A percentile compares a stretch with the other conserved stretches of the same genome.
Conservation (phyloP, 2,329 filamentous ascomycete genomes). For the Alternaria triticimaculans region DNA sequence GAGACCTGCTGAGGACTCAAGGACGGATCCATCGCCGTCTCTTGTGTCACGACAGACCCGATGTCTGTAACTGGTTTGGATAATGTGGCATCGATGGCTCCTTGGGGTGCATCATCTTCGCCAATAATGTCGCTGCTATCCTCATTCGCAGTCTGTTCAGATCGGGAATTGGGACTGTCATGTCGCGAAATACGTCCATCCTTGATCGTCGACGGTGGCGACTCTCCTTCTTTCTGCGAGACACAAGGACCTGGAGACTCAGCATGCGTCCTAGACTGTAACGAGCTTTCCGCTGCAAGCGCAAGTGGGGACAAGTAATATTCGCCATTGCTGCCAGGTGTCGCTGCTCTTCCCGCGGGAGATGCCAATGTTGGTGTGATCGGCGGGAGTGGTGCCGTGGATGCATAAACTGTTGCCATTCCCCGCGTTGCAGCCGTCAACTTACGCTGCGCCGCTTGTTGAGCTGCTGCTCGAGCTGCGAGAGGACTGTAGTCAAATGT, state of each 20-base stretch:
- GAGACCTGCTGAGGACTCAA: background rate
- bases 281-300: background rate
- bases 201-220: background rate
- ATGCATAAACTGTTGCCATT: background rate
- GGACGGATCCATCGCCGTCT: background rate
- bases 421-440: background rate
- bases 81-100: background rate
- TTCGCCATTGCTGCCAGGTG: background rate
- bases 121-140: background rate
- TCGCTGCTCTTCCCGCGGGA: background rate
- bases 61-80: background rate
- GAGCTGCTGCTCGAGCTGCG: background rate
- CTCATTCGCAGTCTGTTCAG: background rate
- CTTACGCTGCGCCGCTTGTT: background rate
- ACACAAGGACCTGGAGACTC: background rate
- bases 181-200: background rate
- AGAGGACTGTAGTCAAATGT: constrained; percentile 8
- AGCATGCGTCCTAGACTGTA: background rate
- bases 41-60: background rate
- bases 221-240: background rate
- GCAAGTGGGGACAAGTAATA: background rate
- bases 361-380: background rate
- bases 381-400: background rate
- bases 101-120: background rate
- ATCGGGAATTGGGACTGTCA: background rate